Evolutionary conservation across 306 rosid species (phyloP), one percentile per base, ranked within the genome.

Genomic region (Acacia crassicarpa): DNA sequence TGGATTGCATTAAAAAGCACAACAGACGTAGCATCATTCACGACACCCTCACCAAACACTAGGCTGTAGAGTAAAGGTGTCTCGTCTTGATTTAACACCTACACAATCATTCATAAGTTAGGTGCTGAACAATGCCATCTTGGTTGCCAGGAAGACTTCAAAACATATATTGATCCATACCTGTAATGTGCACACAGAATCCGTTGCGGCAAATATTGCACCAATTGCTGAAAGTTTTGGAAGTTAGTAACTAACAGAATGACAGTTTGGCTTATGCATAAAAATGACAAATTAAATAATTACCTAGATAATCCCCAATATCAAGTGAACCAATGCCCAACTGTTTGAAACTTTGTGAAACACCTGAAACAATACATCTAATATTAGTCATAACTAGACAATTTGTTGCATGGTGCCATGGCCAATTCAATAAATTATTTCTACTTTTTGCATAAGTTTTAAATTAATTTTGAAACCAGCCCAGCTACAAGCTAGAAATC

Each of bases 141-240:
- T 72, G 75, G 41, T 83, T 76, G 63, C 41, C 84, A 35, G 35
- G 16, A 81, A 69, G 54, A 53, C 32, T 80, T 49, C 22, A 22
- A 33, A 76, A 66, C 58, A 27, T 49, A 17, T 51, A 41, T 67
- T 35, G 80, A 85, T 73, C 23, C 89, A 67, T 80, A 96, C 98
- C 98, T 96, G 98, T 88, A 96, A 88, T 0, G 99, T 96, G 92
- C 99, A 96, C 51, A 96, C 99, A 76, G 99, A 96, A 91, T 96
- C 99, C 14, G 99, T 96, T 1, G 98, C 99, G 19, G 98, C 93
- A 90, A 96, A 96, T 82, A 96, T 93, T 66, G 98, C 92, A 54
- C 99, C 99, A 81, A 96, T 93, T 67, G 99, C 99, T 96, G 92
- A 63, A 87, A 78, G 0, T 30, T 56, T 23, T 71, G 19, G 67